Conservation (phyloP, 331 rosid genomes). For the Phaseolus coccineus region DNA sequence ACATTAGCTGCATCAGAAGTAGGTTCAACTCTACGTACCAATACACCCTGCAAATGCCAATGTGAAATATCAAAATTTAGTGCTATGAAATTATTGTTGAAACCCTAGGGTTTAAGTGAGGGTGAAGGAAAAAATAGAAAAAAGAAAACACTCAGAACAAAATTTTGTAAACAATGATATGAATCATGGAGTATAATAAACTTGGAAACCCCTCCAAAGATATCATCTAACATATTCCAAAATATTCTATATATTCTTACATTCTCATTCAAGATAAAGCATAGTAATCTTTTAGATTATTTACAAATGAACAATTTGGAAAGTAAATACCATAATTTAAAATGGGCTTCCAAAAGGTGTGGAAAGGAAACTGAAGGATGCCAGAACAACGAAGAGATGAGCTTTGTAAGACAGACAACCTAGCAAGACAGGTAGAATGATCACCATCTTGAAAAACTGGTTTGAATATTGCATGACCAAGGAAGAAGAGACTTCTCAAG, state of each 20-base stretch:
- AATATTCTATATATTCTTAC: neutral
- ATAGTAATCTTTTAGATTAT: neutral
- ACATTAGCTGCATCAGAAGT: constrained; percentile 90
- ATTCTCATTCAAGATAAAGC: neutral
- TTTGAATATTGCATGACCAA: neutral
- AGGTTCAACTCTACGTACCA: constrained; percentile 95
- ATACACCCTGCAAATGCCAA: constrained; percentile 74
- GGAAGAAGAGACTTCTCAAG: neutral
- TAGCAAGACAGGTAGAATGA: neutral
- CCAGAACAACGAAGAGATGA: neutral
- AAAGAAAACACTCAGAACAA: neutral
- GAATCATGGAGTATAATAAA: neutral
- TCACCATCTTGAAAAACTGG: neutral
- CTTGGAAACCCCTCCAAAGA: neutral
- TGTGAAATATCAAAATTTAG: constrained; percentile 30
- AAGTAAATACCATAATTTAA: neutral
- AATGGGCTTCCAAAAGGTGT: neutral
- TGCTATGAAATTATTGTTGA: constrained; percentile 22
- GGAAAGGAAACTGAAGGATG: neutral
- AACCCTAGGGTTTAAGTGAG: constrained; percentile 1
- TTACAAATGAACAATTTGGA: neutral
- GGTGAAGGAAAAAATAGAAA: neutral
- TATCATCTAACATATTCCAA: neutral
- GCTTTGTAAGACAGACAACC: neutral
- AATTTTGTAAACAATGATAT: neutral